Evolutionary conservation across 148 eudicot species (phyloP), one percentile per base, ranked within the genome.

Genomic region (Amaranthus hypochondriacus): DNA sequence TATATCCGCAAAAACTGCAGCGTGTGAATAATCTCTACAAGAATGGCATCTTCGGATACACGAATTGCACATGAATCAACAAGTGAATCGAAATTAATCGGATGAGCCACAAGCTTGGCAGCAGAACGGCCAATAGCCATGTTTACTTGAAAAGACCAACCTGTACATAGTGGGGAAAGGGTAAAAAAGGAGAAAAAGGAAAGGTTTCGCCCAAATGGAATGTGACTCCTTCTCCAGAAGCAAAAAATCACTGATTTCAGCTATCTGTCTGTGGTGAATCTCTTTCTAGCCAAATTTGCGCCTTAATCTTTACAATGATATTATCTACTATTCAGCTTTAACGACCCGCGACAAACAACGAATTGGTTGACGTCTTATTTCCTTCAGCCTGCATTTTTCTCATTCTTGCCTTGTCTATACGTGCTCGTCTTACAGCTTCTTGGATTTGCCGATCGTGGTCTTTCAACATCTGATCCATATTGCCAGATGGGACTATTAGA

Each of bases 401-500:
- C 62, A 78, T 21, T 77, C 81, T 87, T 47, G 86, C 89, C 82
- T 90, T 90, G 79, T 92, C 96, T 4, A 86, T 79, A 61, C 96
- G 89, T 55, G 92, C 89, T 73, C 94, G 89, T 71, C 99, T 82
- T 64, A 80, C 92, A 28, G 99, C 97, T 71, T 92, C 96, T 79
- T 90, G 97, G 79, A 95, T 84, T 6, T 89, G 92, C 73, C 91
- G 93, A 79, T 90, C 99, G 46, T 95, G 97, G 72, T 95, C 99
- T 80, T 87, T 95, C 77, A 90, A 66, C 84, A 89, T 81, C 84
- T 95, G 94, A 72, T 95, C 99, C 83, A 89, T 83, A 78, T 95
- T 95, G 70, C 89, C 85, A 10, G 97, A 85, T 44, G 97, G 97
- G 48, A 79, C 97, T 48, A 94, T 78, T 21, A 95, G 82, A 13